Percentiles rank a stretch among this genome's conserved stretches.
Conservation (phyloP, 805 yeast species). For the Myxozyma sirexii region DNA sequence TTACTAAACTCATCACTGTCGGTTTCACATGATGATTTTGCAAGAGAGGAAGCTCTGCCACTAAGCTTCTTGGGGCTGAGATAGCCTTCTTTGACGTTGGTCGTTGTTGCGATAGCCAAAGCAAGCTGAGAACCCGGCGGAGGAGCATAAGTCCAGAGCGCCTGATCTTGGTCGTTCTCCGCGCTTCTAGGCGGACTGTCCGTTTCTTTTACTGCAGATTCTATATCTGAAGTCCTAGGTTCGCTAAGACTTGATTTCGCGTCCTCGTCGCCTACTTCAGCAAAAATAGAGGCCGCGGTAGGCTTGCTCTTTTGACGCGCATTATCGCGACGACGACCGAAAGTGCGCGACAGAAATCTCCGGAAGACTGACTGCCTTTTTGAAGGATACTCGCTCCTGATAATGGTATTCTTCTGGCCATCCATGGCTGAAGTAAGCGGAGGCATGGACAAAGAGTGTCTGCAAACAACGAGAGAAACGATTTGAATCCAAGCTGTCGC, state of each 20-base stretch:
- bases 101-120: not conserved
- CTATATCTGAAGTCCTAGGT: no score
- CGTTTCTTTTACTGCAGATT: not conserved
- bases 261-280: not conserved
- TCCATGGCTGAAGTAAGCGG: not conserved
- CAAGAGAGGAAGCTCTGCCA: not conserved
- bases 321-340: constrained; percentile 6
- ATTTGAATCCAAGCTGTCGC: no score
- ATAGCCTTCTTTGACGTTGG: not conserved
- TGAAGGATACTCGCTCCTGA: not conserved
- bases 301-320: not conserved
- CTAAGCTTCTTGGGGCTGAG: not conserved
- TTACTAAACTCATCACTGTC: not conserved
- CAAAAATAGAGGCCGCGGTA: not conserved
- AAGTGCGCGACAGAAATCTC: constrained; percentile 15
- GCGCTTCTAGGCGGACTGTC: not conserved
- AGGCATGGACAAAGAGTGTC: not conserved
- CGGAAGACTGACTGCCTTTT: constrained; percentile 5
- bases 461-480: no score
- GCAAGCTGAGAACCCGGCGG: not conserved
- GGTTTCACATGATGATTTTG: not conserved
- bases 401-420: not conserved
- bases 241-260: not conserved
- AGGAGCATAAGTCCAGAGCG: not conserved
- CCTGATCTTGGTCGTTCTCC: not conserved